A percentile compares a stretch with the other conserved stretches of the same genome.
Conservation (phyloP, 2,329 filamentous ascomycete species). For the Teratosphaeria gauchensis region DNA sequence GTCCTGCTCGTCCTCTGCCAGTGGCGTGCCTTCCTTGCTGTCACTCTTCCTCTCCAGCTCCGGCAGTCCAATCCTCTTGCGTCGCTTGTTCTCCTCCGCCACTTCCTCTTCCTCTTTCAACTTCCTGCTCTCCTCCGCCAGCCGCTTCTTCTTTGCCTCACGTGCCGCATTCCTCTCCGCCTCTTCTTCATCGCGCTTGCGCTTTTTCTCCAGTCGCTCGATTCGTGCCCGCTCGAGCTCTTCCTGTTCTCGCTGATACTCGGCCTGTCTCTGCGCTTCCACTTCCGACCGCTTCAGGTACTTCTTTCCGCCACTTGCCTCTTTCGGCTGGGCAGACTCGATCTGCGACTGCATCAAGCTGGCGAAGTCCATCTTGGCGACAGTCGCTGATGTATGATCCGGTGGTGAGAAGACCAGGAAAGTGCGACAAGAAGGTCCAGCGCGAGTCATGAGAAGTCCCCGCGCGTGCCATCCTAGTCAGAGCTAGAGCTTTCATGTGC, state of each 20-base stretch:
- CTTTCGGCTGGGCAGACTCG: conserved; percentile 45
- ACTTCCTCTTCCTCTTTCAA: conserved; percentile 63
- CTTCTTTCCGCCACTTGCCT: conserved; percentile 47
- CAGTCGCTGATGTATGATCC: not conserved
- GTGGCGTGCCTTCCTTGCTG: conserved; percentile 16
- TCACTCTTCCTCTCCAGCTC: conserved; percentile 50
- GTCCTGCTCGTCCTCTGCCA: conserved; percentile 43
- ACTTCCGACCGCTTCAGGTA: conserved; percentile 77
- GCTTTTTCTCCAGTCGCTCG: conserved; percentile 64
- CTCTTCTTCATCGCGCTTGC: conserved; percentile 81
- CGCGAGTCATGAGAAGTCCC: not conserved
- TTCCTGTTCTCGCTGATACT: conserved; percentile 74
- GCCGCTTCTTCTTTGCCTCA: conserved; percentile 69
- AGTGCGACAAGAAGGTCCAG: not conserved
- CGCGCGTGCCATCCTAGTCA: not conserved
- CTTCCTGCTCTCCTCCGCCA: conserved; percentile 70
- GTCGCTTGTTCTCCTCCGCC: conserved; percentile 60
- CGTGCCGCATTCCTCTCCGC: conserved; percentile 57
- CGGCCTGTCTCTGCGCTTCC: conserved; percentile 69
- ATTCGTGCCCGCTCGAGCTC: conserved; percentile 61
- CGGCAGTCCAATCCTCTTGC: conserved; percentile 71
- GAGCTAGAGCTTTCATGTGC: not conserved
- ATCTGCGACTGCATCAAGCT: conserved; percentile 90
- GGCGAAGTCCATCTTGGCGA: conserved; percentile 74
- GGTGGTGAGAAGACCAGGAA: not conserved